Evolutionary conservation across 257 asterid genomes (phyloP), one percentile per base, ranked within the genome.

Genomic region (Leptodermis oblonga): DNA sequence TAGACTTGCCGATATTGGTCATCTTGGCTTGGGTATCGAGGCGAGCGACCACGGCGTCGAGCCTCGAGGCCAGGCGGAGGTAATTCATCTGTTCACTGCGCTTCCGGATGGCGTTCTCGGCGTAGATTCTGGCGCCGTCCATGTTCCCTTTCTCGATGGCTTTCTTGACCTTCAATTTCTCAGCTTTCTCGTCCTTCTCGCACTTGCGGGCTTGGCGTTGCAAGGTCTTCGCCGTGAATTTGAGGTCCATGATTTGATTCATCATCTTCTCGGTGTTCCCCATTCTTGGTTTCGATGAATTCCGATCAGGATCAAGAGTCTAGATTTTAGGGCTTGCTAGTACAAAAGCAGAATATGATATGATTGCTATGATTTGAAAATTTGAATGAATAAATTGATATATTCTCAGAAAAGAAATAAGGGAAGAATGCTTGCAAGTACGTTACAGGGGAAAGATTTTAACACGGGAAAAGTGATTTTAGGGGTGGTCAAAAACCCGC

Each of bases 51-150:
- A 94, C 97, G 72, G 97, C 99, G 79, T 93, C 99, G 33, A 93
- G 96, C 18, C 97, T 87, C 7, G 99, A 93, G 41, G 97, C 58
- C 30, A 92, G 81, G 22, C 99, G 99, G 84, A 90, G 97, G 74
- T 89, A 91, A 68, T 91, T 91, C 95, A 91, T 86, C 86, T 91
- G 97, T 81, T 94, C 98, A 88, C 30, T 90, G 39, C 96, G 94
- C 79, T 94, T 94, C 23, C 98, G 92, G 82, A 94, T 94, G 36
- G 98, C 84, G 77, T 94, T 94, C 87, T 94, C 97, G 73, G 99
- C 98, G 87, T 94, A 91, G 87, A 91, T 94, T 61, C 99, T 83
- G 0, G 96, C 98, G 42, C 98, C 99, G 80, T 94, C 99, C 97
- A 94, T 83, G 87, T 94, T 94, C 0, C 99, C 99, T 62, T 94